Base-by-base conservation (phyloP, 768 basidiomycete genomes). In the Pleurotus cornucopiae region DNA sequence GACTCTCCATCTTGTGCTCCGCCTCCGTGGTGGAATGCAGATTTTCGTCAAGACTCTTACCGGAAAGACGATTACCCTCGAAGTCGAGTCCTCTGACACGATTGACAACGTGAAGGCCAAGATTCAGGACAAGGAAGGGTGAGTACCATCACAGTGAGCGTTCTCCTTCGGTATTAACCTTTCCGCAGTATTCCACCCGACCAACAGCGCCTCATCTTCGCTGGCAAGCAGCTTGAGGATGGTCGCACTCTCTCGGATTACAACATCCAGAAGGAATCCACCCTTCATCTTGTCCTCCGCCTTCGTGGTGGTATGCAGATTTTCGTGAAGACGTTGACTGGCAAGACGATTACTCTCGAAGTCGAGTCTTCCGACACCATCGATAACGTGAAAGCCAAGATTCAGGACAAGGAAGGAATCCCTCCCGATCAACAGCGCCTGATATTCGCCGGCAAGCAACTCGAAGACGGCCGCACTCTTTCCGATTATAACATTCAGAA, bases 241-340 rank as follows among this genome's bases (percentile, higher is more conserved):
- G 94, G 94, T 2, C 86, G 94, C 48, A 96, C 90, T 3, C 78
- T 93, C 0, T 89, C 88, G 5, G 90, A 91, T 61, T 92, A 93
- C 69, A 92, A 94, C 69, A 94, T 96, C 62, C 94, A 96, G 82
- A 95, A 95, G 77, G 93, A 96, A 75, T 91, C 88, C 0, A 95
- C 93, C 40, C 87, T 96, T 53, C 94, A 95, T 65, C 82, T 76
- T 65, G 91, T 95, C 25, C 84, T 95, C 30, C 89, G 93, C 70
- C 84, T 96, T n/a, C 88, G 91, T 64, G 93, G 92, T 61, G 91
- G 91, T 5, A 92, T 94, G 91, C 91, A 94, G 63, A 91, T 92
- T 57, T 92, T 92, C 58, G 89, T 92, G 34, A 92, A 93, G 78
- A 90, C 89, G 0, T 71, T 92, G 18, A 94, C 90, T 0, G 91